Percentiles rank a stretch among this genome's conserved stretches.
These are phyloP conservation scores for Pseudopyrenochaeta lycopersici DNA, from an alignment of 2,329 filamentous ascomycete genomes.

Conservation along the genomic window DNA sequence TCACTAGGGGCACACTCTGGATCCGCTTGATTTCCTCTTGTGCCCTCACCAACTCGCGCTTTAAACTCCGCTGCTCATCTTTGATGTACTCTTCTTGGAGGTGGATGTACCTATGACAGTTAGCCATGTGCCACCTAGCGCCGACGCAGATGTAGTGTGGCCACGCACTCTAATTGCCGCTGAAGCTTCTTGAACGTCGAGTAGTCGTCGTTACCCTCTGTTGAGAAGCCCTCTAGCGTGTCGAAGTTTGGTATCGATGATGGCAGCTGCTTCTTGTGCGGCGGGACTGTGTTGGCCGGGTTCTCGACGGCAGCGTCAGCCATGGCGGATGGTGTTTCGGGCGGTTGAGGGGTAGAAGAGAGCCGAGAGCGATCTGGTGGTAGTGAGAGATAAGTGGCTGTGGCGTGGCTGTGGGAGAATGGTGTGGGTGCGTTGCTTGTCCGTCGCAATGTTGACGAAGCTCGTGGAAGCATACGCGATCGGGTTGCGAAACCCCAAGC, in stretches of 20 bases:
- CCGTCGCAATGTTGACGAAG: constrained; percentile 35
- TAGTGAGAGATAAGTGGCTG: constrained; percentile 4
- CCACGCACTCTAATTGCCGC: constrained; percentile 85
- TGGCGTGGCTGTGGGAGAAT: constrained; percentile 4
- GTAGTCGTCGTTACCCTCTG: constrained; percentile 90
- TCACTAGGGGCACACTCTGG: constrained; percentile 96
- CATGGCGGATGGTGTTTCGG: constrained; percentile 63
- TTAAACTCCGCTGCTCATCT: constrained; percentile 98
- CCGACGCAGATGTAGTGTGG: not conserved
- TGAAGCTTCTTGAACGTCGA: constrained; percentile 95
- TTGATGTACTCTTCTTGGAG: constrained; percentile 99
- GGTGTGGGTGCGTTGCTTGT: constrained; percentile 20
- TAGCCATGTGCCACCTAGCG: constrained; percentile 29
- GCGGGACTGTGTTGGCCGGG: constrained; percentile 75
- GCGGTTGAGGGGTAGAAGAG: constrained; percentile 5
- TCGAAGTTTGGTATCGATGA: constrained; percentile 89
- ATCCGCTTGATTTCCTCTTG: constrained; percentile 99
- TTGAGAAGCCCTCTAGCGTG: constrained; percentile 82
- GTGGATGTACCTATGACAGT: constrained; percentile 78
- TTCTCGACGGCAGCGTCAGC: constrained; percentile 87
- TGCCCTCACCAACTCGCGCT: constrained; percentile 94
- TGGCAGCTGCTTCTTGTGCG: constrained; percentile 81
- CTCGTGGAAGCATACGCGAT: constrained; percentile 35
- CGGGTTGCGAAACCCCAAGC: constrained; percentile 28
- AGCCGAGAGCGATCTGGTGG: constrained; percentile 1